Base-by-base conservation (phyloP, 2,329 filamentous ascomycete species). In the Talaromyces sp. region DNA sequence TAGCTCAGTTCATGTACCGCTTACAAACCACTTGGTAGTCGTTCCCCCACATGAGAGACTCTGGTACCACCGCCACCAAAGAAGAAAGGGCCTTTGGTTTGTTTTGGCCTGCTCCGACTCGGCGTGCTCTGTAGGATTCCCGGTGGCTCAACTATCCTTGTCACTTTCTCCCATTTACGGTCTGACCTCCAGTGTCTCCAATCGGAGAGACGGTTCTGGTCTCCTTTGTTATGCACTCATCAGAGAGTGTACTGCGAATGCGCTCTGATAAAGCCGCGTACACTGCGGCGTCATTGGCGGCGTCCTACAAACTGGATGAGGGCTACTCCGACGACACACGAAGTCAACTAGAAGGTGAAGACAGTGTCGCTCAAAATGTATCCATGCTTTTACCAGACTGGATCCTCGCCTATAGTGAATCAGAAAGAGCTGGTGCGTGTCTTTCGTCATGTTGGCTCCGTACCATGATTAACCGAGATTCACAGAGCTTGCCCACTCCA, bases 281-380 rank as follows among this genome's bases (percentile, higher is more conserved):
- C 58, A 60, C 69, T 57, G 64, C 74, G 56, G 71, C 70, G 16
- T 74, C 74, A 68, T 67, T 75, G 43, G 71, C 74, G n/a, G 69
- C 74, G 19, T 71, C 85, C 37, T 83, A 85, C 69, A 82, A 88
- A 75, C 85, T 92, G 66, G 92, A 96, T 80, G 92, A 96, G 80
- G 92, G 92, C 72, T 96, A 95, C 76, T 93, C 91, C 6, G 91
- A 95, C 75, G 91, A 93, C 58, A 86, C 84, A 2, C 78, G 81
- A 67, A 87, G 78, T 65, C 78, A 79, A 67, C 70, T 75, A 59
- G 80, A 80, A 58, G 76, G 77, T 68, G 78, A 79, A 39, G 70
- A 74, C 49, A 75, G 75, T 24, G 72, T 76, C 49, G 69, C 74
- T 56, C 68, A 73, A 62, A 69, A 68, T 19, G 76, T 79, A 67